Base-by-base conservation (phyloP, 192 early-diverging fungal species). In the Backusella tarrabulga region DNA sequence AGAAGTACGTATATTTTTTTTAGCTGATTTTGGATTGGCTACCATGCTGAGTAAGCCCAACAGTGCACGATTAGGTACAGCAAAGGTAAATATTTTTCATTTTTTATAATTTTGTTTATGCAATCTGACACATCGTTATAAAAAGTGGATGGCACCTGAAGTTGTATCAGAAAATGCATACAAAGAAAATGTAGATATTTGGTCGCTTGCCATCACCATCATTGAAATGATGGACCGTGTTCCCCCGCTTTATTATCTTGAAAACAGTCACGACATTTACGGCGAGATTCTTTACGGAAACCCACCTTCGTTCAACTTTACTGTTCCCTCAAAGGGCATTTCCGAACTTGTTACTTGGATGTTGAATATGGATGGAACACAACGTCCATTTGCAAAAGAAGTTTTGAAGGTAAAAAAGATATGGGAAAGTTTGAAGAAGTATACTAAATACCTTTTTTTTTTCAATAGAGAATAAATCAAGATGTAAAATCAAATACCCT, bases 121-220 rank as follows among this genome's bases (percentile, higher is more conserved):
- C 2, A 35, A 19, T 34, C 23, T 73, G 32, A 52, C 34, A 42
- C 15, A 9, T 26, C 11, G 15, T 19, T 41, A 32, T 73, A 78
- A 32, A 32, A 32, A 32, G 74, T 82, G 80, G 80, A 86, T 86
- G 85, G 84, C 85, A 15, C 85, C 85, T 17, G 85, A 86, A 77
- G 81, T 86, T 15, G 78, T 86, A 17, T 63, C 46, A 34, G 79
- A 82, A 38, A 73, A 71, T 32, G 17, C 76, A 36, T 86, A 86
- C 67, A 82, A 82, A 50, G 82, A 85, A 41, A 86, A 85, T 72
- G 81, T 85, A 5, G 85, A 86, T 77, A 71, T 86, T 14, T 86
- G 85, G 85, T 86, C 85, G 11, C 63, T 85, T 38, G 85, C 76
- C 7, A 85, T 86, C 50, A 81, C 79, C 1, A 75, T 80, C 34